These are phyloP conservation scores for Sphagnum contortum DNA, from an alignment of 225 moss, liverwort and hornwort genomes.

Conservation along the genomic window DNA sequence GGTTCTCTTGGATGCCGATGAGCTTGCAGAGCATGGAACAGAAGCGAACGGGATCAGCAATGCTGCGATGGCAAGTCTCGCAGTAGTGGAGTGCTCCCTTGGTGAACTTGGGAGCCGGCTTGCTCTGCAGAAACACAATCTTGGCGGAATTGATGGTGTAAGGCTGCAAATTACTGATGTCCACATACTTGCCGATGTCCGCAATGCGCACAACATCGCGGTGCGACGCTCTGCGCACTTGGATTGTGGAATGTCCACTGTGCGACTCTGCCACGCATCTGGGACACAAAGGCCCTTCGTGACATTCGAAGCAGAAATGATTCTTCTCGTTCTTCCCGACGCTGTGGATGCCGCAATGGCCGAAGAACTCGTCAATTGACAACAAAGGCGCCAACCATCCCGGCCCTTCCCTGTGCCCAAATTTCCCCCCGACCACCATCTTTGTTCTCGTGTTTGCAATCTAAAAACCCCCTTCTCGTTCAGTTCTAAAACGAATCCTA, in stretches of 20 bases:
- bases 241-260: conserved; percentile 8
- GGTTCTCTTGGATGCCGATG: no score
- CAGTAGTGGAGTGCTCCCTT: conserved; percentile 9
- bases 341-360: no score
- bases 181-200: conserved; percentile 10
- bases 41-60: conserved; percentile 10
- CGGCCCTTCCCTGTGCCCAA: no score
- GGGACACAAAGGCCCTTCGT: conserved; percentile 10
- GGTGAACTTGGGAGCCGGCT: conserved; percentile 15
- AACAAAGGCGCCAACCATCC: no score
- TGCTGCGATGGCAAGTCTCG: conserved; percentile 11
- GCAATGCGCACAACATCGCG: conserved; percentile 8
- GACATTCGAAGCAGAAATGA: conserved; percentile 17
- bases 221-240: conserved; percentile 21
- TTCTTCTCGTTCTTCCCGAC: conserved; percentile 14
- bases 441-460: no score
- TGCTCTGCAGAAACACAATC: conserved; percentile 23
- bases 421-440: no score
- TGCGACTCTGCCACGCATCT: conserved; percentile 8
- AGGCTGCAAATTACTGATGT: conserved; percentile 12
- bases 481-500: no score
- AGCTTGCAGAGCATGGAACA: conserved; percentile 18
- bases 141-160: conserved; percentile 20
- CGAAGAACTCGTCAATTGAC: no score
- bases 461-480: no score